Evolutionary conservation across 371 early-diverging fungal genomes (phyloP).

Genomic region (Dinochytrium kinnereticum): DNA sequence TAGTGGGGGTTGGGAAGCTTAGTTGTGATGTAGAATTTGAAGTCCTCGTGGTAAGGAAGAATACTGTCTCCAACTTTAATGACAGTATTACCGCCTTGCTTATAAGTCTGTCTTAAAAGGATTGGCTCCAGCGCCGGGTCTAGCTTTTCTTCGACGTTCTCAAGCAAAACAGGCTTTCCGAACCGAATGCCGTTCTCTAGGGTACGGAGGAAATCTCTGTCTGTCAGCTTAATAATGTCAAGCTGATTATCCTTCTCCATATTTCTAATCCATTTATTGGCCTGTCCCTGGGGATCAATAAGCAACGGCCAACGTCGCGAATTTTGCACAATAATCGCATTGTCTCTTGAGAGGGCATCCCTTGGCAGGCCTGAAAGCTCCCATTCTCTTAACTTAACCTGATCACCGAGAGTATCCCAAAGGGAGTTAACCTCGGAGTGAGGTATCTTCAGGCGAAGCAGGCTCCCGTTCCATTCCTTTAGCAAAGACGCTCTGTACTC

Average conservation of each 20-base stretch:
- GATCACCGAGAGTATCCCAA: slow-evolving; percentile 62
- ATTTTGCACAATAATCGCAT: slow-evolving; percentile 61
- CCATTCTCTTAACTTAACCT: slow-evolving; percentile 59
- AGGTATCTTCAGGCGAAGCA: slow-evolving; percentile 57
- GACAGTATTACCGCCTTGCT: slow-evolving; percentile 61
- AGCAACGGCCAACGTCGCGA: slow-evolving; percentile 64
- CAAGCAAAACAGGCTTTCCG: slow-evolving; percentile 63
- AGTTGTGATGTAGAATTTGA: slow-evolving; percentile 64
- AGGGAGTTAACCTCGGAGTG: slow-evolving; percentile 57
- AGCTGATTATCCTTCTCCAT: slow-evolving; percentile 62
- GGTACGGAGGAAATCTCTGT: slow-evolving; percentile 61
- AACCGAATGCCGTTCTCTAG: slow-evolving; percentile 66
- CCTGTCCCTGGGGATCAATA: slow-evolving; percentile 68
- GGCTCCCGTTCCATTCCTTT: slow-evolving; percentile 53
- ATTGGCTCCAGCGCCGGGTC: slow-evolving; percentile 66
- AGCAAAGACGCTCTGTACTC: slow-evolving; percentile 56
- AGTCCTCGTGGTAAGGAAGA: slow-evolving; percentile 64
- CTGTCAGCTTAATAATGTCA: slow-evolving; percentile 62
- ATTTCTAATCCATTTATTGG: slow-evolving; percentile 68
- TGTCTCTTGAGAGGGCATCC: slow-evolving; percentile 60
- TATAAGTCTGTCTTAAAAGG: slow-evolving; percentile 57
- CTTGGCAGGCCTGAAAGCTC: slow-evolving; percentile 61
- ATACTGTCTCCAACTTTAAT: slow-evolving; percentile 66
- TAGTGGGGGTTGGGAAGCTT: slow-evolving; percentile 67
- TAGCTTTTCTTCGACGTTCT: slow-evolving; percentile 61